Conservation (phyloP, 768 basidiomycete genomes). For the Hygrophoropsis aurantiaca region DNA sequence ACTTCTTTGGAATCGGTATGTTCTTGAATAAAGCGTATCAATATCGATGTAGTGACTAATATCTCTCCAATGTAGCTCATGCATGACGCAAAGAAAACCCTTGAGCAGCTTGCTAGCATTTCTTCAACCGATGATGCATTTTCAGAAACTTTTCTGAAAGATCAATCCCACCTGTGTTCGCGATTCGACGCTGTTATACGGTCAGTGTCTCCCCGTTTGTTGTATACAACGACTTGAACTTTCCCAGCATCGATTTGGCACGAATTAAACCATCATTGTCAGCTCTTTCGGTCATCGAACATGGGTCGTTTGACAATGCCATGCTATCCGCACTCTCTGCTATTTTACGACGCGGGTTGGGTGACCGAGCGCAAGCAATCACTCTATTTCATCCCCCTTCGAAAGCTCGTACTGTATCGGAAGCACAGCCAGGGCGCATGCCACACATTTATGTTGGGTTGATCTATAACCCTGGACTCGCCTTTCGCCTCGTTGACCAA, state of each 20-base stretch:
- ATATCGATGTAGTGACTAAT: background rate
- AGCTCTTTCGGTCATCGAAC: conserved; percentile 43
- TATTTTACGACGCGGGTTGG: conserved; percentile 64
- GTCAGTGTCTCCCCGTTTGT: conserved; percentile 34
- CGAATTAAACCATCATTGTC: conserved; percentile 43
- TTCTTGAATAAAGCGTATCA: background rate
- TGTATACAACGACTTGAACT: conserved; percentile 7
- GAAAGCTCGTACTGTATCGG: conserved; percentile 45
- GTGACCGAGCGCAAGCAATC: conserved; percentile 66
- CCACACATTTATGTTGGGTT: conserved; percentile 69
- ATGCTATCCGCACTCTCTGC: conserved; percentile 52
- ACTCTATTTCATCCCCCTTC: conserved; percentile 57
- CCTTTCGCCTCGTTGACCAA: conserved; percentile 87
- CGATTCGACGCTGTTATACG: conserved; percentile 75
- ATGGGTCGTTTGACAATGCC: conserved; percentile 58
- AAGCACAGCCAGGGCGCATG: conserved; percentile 52
- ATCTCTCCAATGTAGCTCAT: conserved; percentile 50
- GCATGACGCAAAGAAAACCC: conserved; percentile 73
- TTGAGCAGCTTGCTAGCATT: conserved; percentile 58
- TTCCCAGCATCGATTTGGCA: conserved; percentile 46
- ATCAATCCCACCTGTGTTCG: conserved; percentile 59
- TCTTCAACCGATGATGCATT: conserved; percentile 60
- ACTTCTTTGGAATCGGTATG: conserved; percentile 78
- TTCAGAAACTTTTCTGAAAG: conserved; percentile 67
- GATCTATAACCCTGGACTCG: conserved; percentile 67